These are phyloP conservation scores for Aspergillus piperis DNA, from an alignment of 2,329 filamentous ascomycete genomes.

Conservation along the genomic window DNA sequence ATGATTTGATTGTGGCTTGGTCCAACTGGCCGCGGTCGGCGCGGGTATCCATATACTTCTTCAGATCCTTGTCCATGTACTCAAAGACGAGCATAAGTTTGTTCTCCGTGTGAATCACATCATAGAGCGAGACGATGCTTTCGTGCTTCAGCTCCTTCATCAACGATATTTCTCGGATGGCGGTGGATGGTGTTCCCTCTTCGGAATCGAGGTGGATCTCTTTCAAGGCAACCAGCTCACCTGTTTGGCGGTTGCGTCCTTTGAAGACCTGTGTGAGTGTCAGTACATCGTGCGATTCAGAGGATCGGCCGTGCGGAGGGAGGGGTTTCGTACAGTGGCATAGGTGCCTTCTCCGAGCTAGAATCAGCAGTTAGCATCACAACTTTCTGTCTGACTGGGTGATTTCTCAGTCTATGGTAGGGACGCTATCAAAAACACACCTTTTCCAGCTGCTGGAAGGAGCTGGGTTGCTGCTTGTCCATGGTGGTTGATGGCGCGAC, in stretches of 20 bases:
- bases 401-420: neutral
- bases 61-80: constrained; percentile 97
- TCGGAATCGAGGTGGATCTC: constrained; percentile 99
- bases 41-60: constrained; percentile 96
- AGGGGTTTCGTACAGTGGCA: constrained; percentile 71
- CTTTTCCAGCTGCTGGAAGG: constrained; percentile 98
- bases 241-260: constrained; percentile 93
- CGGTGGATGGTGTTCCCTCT: constrained; percentile 94
- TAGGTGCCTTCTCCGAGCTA: constrained; percentile 95
- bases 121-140: constrained; percentile 95
- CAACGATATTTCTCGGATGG: constrained; percentile 95
- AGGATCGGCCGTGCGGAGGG: neutral
- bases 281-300: constrained; percentile 15
- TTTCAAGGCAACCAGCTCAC: constrained; percentile 93
- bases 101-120: constrained; percentile 99
- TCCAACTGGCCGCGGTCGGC: constrained; percentile 89
- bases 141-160: constrained; percentile 99
- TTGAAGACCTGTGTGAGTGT: constrained; percentile 78
- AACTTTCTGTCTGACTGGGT: neutral
- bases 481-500: constrained; percentile 51
- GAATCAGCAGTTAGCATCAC: constrained; percentile 4
- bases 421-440: constrained; percentile 27
- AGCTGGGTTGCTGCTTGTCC: constrained; percentile 91
- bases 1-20: constrained; percentile 90
- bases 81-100: constrained; percentile 99